Evolutionary conservation across 2,329 filamentous ascomycete genomes (phyloP).

Genomic region (Cryphonectria naterciae): DNA sequence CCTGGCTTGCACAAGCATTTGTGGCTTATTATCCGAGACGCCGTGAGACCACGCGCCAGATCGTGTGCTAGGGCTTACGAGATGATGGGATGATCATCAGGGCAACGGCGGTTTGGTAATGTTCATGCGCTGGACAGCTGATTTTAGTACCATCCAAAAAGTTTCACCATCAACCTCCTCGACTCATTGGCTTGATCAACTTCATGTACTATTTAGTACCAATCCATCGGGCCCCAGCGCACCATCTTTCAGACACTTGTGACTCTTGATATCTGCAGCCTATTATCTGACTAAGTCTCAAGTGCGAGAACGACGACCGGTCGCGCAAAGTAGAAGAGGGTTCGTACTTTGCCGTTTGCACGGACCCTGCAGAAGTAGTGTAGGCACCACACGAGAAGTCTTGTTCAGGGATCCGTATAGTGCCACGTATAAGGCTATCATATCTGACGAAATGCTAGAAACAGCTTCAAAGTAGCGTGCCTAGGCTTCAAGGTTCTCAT

Average conservation of each 20-base stretch:
- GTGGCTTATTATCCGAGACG: neutral
- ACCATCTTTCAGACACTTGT: neutral
- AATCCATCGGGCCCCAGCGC: neutral
- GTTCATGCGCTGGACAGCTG: neutral
- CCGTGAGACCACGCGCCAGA: neutral
- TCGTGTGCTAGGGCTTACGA: conserved; percentile 2
- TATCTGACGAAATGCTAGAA: neutral
- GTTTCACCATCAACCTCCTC: neutral
- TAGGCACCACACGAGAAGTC: neutral
- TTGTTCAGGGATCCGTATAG: neutral
- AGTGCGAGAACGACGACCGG: neutral
- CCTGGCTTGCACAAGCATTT: neutral
- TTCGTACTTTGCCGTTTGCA: neutral
- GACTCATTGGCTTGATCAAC: neutral
- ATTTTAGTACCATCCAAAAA: neutral
- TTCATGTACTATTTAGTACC: neutral
- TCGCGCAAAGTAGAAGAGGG: too few species aligned
- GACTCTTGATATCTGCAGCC: neutral
- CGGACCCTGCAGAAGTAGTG: neutral
- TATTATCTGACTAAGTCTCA: neutral
- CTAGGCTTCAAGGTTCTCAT: neutral
- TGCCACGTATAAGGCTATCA: neutral
- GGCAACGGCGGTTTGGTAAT: too few species aligned
- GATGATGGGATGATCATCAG: conserved; percentile 3
- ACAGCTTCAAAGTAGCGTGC: neutral